Base-by-base conservation (phyloP, 352 stramenopile species). In the Globisporangium apiculatum region DNA sequence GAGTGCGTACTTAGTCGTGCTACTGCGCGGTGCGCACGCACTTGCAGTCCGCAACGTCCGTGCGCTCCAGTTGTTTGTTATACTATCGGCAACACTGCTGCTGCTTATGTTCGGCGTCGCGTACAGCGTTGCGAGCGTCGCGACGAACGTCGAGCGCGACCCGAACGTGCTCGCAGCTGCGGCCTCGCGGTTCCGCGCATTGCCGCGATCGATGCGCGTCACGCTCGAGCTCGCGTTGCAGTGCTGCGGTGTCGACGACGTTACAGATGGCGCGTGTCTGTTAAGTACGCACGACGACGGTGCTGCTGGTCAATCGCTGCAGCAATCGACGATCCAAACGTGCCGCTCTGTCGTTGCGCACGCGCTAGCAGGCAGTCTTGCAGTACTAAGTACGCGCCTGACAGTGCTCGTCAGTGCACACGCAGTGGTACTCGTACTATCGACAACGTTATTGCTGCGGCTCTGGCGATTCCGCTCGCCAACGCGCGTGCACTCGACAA, bases 191-290 rank as follows among this genome's bases (percentile, higher is more conserved):
- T 84, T 72, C 40, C 43, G 70, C 14, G 51, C 46, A 0, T 46
- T 84, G 7, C 46, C 72, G 3, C 47, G 53, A 0, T 58, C 61
- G 1, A 57, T 36, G 5, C 49, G 76, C 11, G 43, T 81, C 9
- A 24, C 50, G 2, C n/a, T 87, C 3, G 76, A 87, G 51, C 67
- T 73, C 41, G 55, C 57, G 17, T 70, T 87, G 56, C 58, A 59
- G 11, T 87, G 76, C 47, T 87, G 76, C 17, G 76, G 76, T 12
- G 83, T 79, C 42, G 61, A 61, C 7, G 36, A 48, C 6, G 69
- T 37, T 3, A 15, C 61, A 1, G 70, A 87, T 63, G 73, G 73
- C 7, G 52, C 64, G 0, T 83, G 73, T 10, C 1, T 31, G 24
- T 31, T 31, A 31, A 31, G 24, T 31, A 31, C 24, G 24, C 24